Evolutionary conservation across 257 asterid species (phyloP).

Genomic region (Knoxia roxburghii): DNA sequence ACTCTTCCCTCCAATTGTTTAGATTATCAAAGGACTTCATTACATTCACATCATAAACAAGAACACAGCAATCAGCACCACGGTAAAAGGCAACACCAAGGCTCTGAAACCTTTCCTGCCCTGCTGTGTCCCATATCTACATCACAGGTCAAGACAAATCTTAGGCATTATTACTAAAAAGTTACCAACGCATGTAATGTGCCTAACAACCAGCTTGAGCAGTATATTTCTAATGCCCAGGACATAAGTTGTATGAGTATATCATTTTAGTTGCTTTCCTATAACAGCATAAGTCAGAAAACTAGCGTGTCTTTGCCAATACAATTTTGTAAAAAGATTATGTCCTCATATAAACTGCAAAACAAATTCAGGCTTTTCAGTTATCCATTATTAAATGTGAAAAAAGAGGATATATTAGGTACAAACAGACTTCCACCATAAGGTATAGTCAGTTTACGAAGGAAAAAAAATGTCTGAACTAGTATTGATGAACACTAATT

Average conservation of each 20-base stretch:
- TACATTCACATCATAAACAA: constrained; percentile 88
- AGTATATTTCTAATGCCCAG: background rate
- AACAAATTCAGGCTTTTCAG: background rate
- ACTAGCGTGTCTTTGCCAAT: background rate
- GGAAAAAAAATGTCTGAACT: background rate
- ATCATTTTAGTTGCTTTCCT: background rate
- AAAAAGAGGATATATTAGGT: background rate
- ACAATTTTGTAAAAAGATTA: background rate
- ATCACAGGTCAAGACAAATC: constrained; percentile 9
- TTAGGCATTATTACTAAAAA: background rate
- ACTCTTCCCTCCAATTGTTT: constrained; percentile 96
- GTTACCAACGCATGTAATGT: background rate
- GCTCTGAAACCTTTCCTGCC: constrained; percentile 98
- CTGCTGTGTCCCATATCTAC: constrained; percentile 99
- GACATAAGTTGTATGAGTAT: background rate
- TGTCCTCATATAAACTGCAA: background rate
- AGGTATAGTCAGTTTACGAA: background rate
- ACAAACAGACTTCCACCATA: background rate
- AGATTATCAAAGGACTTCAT: constrained; percentile 92
- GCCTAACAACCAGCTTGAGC: background rate
- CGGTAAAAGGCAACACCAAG: constrained; percentile 99
- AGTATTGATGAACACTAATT: background rate
- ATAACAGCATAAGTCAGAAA: background rate
- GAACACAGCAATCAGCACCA: constrained; percentile 99
- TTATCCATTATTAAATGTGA: no score